Evolutionary conservation across 1,284 basidiomycete genomes (phyloP).

Genomic region (Nidula niveotomentosa): DNA sequence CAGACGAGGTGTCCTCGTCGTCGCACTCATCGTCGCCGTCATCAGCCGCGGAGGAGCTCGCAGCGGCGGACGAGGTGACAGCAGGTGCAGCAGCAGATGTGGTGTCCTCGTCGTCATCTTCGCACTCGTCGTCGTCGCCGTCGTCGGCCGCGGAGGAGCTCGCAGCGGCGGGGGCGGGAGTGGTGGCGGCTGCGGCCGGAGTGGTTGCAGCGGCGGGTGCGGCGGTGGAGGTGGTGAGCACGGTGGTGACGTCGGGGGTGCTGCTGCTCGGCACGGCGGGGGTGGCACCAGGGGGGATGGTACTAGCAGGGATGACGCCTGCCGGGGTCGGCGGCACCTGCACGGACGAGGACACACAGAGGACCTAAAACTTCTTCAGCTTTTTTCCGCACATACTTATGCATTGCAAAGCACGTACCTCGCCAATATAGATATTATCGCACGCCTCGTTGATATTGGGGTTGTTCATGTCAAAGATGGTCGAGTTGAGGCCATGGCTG

Average conservation of each 20-base stretch:
- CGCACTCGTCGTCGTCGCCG: constrained; percentile 18
- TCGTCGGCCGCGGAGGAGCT: constrained; percentile 3
- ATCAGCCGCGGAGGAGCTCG: constrained; percentile 2
- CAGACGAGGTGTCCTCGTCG: constrained; percentile 39
- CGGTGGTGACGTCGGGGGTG: constrained; percentile 9
- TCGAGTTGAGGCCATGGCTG: constrained; percentile 41
- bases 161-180: constrained; percentile 3
- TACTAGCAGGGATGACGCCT: constrained; percentile 28
- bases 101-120: constrained; percentile 7
- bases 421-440: constrained; percentile 64
- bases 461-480: constrained; percentile 60
- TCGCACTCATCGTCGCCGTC: constrained; percentile 13
- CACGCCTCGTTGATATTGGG: constrained; percentile 62
- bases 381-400: too few relatives aligned
- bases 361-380: constrained; percentile 37
- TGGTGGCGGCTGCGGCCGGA: constrained; percentile 7
- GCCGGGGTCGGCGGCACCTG: constrained; percentile 38
- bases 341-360: constrained; percentile 42
- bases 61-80: constrained; percentile 2
- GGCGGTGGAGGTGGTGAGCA: constrained; percentile 14
- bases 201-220: constrained; percentile 17
- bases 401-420: too few relatives aligned
- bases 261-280: constrained; percentile 21
- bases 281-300: constrained; percentile 31
- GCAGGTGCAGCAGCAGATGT: not conserved